Base-by-base conservation (phyloP, 495 filamentous ascomycete genomes). In the Aspergillus olivimuriae region DNA sequence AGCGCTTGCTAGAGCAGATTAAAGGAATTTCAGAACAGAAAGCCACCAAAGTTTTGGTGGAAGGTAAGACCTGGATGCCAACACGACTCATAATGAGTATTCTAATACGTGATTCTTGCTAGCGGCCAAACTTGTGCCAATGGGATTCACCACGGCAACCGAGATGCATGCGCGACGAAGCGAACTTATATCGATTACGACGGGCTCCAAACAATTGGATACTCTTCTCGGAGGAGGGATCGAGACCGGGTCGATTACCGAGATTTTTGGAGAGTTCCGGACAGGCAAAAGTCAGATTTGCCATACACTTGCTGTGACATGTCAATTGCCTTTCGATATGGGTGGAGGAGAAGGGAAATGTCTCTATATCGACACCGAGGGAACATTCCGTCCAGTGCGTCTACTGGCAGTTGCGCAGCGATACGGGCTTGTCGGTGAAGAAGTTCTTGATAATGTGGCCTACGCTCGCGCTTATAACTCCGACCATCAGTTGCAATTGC, bases 101-200 rank as follows among this genome's bases (percentile, higher is more conserved):
- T 19, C 17, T n/a, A 28, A 28, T 28, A 28, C 50, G 37, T 33
- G 22, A 10, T 34, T 4, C 9, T 33, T 24, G 34, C 44, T 53
- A 94, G 92, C 91, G 18, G 87, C 89, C 12, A 97, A 95, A 63
- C 76, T 96, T 30, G 92, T 98, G 0, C 92, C 92, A 0, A 94
- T 98, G 88, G 92, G 92, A 8, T 98, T 98, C 59, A 98, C 92
- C 5, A 98, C 92, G 0, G 92, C 92, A n/a, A 98, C 92, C 1
- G 92, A 98, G 68, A 98, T 98, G 94, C 92, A 98, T 55, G 87
- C 87, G 35, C 82, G 92, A 45, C 81, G 92, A 60, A 94, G 87
- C 60, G 92, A 97, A 60, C 75, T 98, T 39, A 98, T 98, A 48
- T 97, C 90, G 4, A 89, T 98, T 48, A 96, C 94, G 9, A 98